phyloP scores from a whole-genome alignment of 345 rosid species.

The Lumnitzera racemosa region DNA sequence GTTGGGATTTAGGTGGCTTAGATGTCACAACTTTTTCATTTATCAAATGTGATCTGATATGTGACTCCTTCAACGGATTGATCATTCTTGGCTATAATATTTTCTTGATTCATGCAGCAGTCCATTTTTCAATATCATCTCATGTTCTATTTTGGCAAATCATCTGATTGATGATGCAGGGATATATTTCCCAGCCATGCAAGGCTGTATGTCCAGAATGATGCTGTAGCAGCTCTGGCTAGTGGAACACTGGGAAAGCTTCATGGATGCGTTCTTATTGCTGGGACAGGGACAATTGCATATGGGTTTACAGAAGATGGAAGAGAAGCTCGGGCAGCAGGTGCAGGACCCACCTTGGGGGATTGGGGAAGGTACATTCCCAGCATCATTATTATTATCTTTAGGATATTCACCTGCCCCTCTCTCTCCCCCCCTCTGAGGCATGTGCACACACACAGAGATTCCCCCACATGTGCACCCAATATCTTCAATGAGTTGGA shows the following conservation, averaged over 20 bases:
- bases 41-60: too few species aligned
- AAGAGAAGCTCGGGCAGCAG: conserved; percentile 86
- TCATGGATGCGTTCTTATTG: conserved; percentile 91
- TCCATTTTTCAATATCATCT: neutral
- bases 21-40: too few species aligned
- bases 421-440: too few species aligned
- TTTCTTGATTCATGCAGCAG: too few species aligned
- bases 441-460: neutral
- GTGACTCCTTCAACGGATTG: too few species aligned
- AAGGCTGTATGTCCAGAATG: conserved; percentile 72
- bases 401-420: too few species aligned
- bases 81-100: too few species aligned
- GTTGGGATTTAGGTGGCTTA: too few species aligned
- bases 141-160: neutral
- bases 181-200: conserved; percentile 71
- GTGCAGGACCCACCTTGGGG: conserved; percentile 90
- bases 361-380: conserved; percentile 84
- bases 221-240: conserved; percentile 90
- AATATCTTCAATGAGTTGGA: too few species aligned
- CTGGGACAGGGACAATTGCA: conserved; percentile 91
- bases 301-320: conserved; percentile 91
- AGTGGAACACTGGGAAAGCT: conserved; percentile 95
- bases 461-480: too few species aligned
- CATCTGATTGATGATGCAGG: conserved; percentile 24
- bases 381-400: neutral